These are phyloP conservation scores for Ceratocystiopsis brevicomis DNA, from an alignment of 2,329 filamentous ascomycete genomes.

Conservation along the genomic window DNA sequence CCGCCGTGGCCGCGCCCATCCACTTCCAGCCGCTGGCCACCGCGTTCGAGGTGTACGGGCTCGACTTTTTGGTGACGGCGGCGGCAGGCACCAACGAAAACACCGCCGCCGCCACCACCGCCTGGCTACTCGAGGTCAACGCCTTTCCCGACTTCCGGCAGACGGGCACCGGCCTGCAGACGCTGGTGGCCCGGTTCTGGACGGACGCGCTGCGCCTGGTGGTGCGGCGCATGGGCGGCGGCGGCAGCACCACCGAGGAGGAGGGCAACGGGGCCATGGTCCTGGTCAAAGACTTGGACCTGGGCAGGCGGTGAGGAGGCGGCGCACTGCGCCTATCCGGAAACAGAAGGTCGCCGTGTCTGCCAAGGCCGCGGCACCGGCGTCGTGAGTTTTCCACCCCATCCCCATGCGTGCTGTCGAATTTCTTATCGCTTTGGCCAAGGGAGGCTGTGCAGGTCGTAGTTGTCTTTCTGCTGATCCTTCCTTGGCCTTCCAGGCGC, in stretches of 20 bases:
- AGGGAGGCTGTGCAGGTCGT: too few relatives aligned
- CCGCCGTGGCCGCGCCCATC: constrained; percentile 62
- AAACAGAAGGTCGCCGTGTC: too few relatives aligned
- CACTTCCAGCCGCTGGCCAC: constrained; percentile 85
- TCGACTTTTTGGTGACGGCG: constrained; percentile 72
- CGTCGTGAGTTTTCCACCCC: not conserved
- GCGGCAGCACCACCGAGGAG: not conserved
- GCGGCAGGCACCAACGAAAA: constrained; percentile 3
- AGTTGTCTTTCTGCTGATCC: too few relatives aligned
- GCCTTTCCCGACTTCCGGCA: constrained; percentile 92
- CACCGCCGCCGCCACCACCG: constrained; percentile 17
- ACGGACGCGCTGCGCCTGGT: constrained; percentile 49
- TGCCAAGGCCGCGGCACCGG: too few relatives aligned
- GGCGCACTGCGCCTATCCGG: too few relatives aligned
- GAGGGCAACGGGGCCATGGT: constrained; percentile 21
- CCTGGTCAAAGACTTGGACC: constrained; percentile 31
- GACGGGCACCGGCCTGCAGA: constrained; percentile 58
- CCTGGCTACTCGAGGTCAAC: constrained; percentile 81
- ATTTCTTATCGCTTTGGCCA: too few relatives aligned
- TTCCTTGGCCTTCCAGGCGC: too few relatives aligned
- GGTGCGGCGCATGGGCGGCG: constrained; percentile 56
- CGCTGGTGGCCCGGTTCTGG: constrained; percentile 60
- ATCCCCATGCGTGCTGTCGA: not conserved
- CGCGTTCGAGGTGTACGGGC: constrained; percentile 77
- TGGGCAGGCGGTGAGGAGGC: constrained; percentile 24